phyloP scores from a whole-genome alignment of 1,284 basidiomycete genomes.

The Neotropicomus parvogracilis region DNA sequence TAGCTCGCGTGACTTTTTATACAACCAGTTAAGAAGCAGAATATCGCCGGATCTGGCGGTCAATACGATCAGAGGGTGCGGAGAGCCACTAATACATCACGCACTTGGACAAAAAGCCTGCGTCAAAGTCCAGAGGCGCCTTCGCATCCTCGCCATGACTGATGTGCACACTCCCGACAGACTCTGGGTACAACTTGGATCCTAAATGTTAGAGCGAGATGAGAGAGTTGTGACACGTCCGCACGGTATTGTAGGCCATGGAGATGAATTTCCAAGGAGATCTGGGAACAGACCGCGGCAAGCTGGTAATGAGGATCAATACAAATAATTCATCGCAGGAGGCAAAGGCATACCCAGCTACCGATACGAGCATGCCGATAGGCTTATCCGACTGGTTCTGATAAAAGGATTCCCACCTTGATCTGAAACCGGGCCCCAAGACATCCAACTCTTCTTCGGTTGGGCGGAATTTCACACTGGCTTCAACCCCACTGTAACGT shows the following conservation, averaged over 20 bases:
- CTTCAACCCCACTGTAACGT: constrained; percentile 10
- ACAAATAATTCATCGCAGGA: not conserved
- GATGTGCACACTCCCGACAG: constrained; percentile 27
- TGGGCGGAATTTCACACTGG: constrained; percentile 11
- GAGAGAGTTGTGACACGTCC: not conserved
- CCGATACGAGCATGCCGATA: not conserved
- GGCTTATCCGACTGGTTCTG: constrained; percentile 6
- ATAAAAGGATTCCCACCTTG: constrained; percentile 15
- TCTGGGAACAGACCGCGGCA: not conserved
- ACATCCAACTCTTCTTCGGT: constrained; percentile 3
- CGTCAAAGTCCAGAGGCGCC: constrained; percentile 18
- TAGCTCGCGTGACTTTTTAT: constrained; percentile 39
- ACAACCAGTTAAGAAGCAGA: constrained; percentile 5
- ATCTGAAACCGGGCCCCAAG: constrained; percentile 5
- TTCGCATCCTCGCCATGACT: constrained; percentile 17
- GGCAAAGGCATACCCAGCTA: constrained; percentile 3
- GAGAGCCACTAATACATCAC: not conserved
- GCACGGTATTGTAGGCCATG: not conserved
- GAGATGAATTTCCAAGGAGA: constrained; percentile 5
- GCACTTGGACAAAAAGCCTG: constrained; percentile 8
- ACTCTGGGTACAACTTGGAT: constrained; percentile 24
- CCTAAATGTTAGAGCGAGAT: not conserved
- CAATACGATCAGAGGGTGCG: not conserved
- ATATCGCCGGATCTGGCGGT: constrained; percentile 4
- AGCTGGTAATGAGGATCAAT: not conserved